Evolutionary conservation across 2,329 filamentous ascomycete genomes (phyloP).

Genomic region (Sclerotinia spermophila): DNA sequence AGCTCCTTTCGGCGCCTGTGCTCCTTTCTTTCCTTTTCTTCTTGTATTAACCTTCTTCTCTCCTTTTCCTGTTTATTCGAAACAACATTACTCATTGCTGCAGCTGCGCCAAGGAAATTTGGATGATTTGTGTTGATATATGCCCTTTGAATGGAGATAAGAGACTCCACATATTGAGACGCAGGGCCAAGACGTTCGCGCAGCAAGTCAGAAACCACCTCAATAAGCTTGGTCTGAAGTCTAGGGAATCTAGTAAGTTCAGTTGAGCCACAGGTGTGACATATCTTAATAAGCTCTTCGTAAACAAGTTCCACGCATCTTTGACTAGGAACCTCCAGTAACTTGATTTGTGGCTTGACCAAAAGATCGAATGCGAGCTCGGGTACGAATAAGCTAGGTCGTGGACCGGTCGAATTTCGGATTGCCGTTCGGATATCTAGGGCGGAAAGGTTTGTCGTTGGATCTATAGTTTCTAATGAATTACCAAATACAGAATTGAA

Average conservation of each 20-base stretch:
- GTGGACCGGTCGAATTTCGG: slow-evolving; percentile 92
- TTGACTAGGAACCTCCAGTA: slow-evolving; percentile 90
- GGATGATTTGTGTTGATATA: slow-evolving; percentile 99
- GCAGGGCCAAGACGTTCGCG: slow-evolving; percentile 87
- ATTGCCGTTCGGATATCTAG: slow-evolving; percentile 96
- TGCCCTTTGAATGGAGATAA: slow-evolving; percentile 94
- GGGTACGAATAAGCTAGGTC: slow-evolving; percentile 93
- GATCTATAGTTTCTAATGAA: slow-evolving; percentile 92
- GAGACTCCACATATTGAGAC: slow-evolving; percentile 87
- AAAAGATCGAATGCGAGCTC: slow-evolving; percentile 96
- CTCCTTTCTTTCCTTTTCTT: slow-evolving; percentile 84
- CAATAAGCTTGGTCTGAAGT: slow-evolving; percentile 93
- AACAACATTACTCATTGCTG: slow-evolving; percentile 96
- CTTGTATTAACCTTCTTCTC: slow-evolving; percentile 71
- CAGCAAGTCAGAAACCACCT: slow-evolving; percentile 93
- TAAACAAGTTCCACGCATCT: slow-evolving; percentile 97
- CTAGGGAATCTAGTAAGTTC: slow-evolving; percentile 90
- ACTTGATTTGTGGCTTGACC: slow-evolving; percentile 97
- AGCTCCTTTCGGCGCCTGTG: slow-evolving; percentile 79
- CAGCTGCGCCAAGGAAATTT: slow-evolving; percentile 94
- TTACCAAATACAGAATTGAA: slow-evolving; percentile 67
- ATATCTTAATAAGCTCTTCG: slow-evolving; percentile 98
- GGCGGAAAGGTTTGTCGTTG: slow-evolving; percentile 89
- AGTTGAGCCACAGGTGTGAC: slow-evolving; percentile 94
- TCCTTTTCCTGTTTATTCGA: slow-evolving; percentile 93